Evolutionary conservation across 2,329 filamentous ascomycete genomes (phyloP).

Genomic region (Acarospora socialis): DNA sequence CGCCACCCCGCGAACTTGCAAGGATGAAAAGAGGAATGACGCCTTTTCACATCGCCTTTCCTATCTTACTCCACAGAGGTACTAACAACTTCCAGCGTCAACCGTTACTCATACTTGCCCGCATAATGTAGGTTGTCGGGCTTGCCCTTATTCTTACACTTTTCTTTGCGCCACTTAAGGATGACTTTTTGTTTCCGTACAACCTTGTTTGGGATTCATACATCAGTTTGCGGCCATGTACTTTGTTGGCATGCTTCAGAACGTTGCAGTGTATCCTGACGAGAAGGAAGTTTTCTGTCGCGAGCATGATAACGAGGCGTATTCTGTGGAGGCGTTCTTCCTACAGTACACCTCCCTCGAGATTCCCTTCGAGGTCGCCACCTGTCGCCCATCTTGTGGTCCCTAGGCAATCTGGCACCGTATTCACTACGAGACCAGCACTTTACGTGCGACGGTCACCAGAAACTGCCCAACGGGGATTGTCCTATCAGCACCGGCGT

Average conservation of each 20-base stretch:
- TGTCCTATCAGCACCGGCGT: slow-evolving; percentile 54
- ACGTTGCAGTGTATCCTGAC: slow-evolving; percentile 57
- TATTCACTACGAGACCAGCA: slow-evolving; percentile 46
- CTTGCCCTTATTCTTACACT: slow-evolving; percentile 48
- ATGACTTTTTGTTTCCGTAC: slow-evolving; percentile 55
- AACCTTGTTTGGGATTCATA: slow-evolving; percentile 59
- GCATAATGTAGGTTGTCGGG: slow-evolving; percentile 52
- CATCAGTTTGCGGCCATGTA: slow-evolving; percentile 59
- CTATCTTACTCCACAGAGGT: slow-evolving; percentile 52
- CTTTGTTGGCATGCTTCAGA: slow-evolving; percentile 67
- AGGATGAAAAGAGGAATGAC: slow-evolving; percentile 50
- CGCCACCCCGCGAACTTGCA: slow-evolving; percentile 61
- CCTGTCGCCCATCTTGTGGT: slow-evolving; percentile 57
- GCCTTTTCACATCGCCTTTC: slow-evolving; percentile 48
- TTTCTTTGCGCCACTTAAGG: slow-evolving; percentile 57
- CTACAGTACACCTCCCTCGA: slow-evolving; percentile 56
- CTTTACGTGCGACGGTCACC: slow-evolving; percentile 49
- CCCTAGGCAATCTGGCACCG: slow-evolving; percentile 50
- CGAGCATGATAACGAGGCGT: slow-evolving; percentile 60
- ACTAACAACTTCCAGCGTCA: slow-evolving; percentile 55
- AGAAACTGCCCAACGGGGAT: slow-evolving; percentile 43
- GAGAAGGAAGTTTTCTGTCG: slow-evolving; percentile 63
- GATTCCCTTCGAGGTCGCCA: slow-evolving; percentile 58
- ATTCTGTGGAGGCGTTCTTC: slow-evolving; percentile 57
- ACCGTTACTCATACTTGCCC: slow-evolving; percentile 48